phyloP scores from a whole-genome alignment of 208 protist species.

The Trichomonas tenax region DNA sequence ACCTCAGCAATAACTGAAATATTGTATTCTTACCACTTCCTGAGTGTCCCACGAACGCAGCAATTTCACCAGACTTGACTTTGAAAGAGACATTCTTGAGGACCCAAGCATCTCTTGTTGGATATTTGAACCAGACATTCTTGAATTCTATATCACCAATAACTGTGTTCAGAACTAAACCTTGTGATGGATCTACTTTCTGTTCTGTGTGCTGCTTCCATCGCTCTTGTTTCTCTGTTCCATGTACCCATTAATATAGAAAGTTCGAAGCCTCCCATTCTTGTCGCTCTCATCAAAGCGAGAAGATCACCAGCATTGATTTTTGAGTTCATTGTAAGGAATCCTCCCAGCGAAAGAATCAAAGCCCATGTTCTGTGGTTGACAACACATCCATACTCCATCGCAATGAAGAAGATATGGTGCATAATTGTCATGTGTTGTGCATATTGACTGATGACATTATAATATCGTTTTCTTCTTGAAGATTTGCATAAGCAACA shows the following conservation, averaged over 20 bases:
- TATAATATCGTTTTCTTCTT: background rate
- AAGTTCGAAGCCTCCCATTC: background rate
- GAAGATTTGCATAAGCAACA: background rate
- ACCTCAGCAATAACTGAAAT: background rate
- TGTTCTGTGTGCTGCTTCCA: background rate
- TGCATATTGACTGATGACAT: background rate
- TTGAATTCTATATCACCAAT: background rate
- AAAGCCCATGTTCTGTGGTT: background rate
- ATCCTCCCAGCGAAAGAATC: background rate
- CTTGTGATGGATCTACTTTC: background rate
- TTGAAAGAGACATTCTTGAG: background rate
- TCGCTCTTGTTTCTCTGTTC: background rate
- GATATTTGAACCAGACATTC: slow-evolving; percentile 16
- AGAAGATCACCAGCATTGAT: background rate
- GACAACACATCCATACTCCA: background rate
- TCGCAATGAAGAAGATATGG: background rate
- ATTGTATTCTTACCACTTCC: background rate
- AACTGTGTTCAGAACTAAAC: background rate
- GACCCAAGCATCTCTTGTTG: background rate
- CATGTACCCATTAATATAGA: background rate
- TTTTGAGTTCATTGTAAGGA: background rate
- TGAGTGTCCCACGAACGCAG: background rate
- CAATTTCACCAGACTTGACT: background rate
- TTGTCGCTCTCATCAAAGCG: background rate
- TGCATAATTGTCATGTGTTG: background rate